These are phyloP conservation scores for Penicillium rolfsii DNA, from an alignment of 2,329 filamentous ascomycete species.

Conservation along the genomic window DNA sequence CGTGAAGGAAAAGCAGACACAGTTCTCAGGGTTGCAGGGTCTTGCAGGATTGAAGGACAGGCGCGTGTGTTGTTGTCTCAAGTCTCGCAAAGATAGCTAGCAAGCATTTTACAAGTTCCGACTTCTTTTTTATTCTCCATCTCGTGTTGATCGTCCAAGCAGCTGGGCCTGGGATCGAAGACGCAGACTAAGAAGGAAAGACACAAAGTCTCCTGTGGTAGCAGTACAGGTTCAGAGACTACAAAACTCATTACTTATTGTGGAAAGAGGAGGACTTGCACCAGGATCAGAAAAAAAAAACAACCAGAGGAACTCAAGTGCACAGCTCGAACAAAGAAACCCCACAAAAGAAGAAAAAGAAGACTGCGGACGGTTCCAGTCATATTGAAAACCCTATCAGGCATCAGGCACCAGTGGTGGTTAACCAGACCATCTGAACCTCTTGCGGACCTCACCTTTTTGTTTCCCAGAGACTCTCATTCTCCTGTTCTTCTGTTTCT, in stretches of 20 bases:
- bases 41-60: conserved; percentile 35
- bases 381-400: conserved; percentile 12
- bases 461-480: neutral
- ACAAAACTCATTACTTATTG: neutral
- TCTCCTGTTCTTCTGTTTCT: neutral
- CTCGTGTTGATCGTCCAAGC: conserved; percentile 38
- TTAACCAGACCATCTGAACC: neutral
- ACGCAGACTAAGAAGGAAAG: conserved; percentile 31
- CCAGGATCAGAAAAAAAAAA: conserved; percentile 17
- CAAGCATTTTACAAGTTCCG: conserved; percentile 50
- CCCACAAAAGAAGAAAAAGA: conserved; percentile 19
- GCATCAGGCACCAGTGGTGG: conserved; percentile 11
- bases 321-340: neutral
- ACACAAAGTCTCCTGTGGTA: conserved; percentile 29
- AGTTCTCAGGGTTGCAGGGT: conserved; percentile 29
- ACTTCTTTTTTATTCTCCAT: conserved; percentile 42
- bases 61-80: conserved; percentile 45
- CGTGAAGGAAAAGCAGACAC: conserved; percentile 31
- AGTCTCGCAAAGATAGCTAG: conserved; percentile 50
- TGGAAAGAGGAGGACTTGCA: conserved; percentile 18
- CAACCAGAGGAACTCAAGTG: conserved; percentile 9
- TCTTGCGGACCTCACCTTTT: neutral
- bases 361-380: neutral
- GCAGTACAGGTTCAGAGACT: conserved; percentile 7
- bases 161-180: conserved; percentile 30